A percentile compares a stretch with the other conserved stretches of the same genome.
These are phyloP conservation scores for Eragrostis nindensis DNA, from an alignment of 176 grass and related monocot species.

Conservation along the genomic window DNA sequence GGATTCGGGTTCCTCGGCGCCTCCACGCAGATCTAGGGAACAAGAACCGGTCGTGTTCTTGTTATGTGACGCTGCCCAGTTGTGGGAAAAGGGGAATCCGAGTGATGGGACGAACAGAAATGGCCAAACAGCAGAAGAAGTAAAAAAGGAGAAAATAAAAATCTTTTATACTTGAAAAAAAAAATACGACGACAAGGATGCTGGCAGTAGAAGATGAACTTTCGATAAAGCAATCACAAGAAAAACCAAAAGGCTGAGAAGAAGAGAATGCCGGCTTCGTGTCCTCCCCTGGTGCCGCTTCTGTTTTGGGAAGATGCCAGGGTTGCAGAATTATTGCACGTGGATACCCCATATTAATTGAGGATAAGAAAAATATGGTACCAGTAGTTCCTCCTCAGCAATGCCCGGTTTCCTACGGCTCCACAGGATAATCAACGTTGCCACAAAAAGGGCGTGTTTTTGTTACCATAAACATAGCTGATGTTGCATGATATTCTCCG, in stretches of 20 bases:
- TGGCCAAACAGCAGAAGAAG: background rate
- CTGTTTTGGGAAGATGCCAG: background rate
- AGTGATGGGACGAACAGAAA: constrained; percentile 18
- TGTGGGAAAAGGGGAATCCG: constrained; percentile 2
- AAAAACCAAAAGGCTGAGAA: background rate
- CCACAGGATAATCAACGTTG: background rate
- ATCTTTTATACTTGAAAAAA: background rate
- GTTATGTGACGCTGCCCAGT: background rate
- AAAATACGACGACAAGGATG: background rate
- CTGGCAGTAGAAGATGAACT: background rate
- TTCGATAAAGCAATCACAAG: background rate
- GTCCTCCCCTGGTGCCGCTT: background rate
- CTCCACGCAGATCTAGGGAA: constrained; percentile 58
- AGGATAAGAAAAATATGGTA: background rate
- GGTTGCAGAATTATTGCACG: constrained; percentile 33
- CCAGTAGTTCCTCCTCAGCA: background rate
- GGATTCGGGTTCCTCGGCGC: constrained; percentile 24
- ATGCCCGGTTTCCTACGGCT: too few relatives aligned
- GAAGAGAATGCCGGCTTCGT: background rate
- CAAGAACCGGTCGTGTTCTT: constrained; percentile 20
- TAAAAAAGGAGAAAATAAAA: too few relatives aligned
- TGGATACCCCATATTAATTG: constrained; percentile 1
- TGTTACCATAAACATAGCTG: background rate
- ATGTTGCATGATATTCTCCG: background rate
- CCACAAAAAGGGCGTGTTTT: background rate